Evolutionary conservation across 495 filamentous ascomycete genomes (phyloP), one percentile per base, ranked within the genome.

Genomic region (Penicillium egyptiacum): DNA sequence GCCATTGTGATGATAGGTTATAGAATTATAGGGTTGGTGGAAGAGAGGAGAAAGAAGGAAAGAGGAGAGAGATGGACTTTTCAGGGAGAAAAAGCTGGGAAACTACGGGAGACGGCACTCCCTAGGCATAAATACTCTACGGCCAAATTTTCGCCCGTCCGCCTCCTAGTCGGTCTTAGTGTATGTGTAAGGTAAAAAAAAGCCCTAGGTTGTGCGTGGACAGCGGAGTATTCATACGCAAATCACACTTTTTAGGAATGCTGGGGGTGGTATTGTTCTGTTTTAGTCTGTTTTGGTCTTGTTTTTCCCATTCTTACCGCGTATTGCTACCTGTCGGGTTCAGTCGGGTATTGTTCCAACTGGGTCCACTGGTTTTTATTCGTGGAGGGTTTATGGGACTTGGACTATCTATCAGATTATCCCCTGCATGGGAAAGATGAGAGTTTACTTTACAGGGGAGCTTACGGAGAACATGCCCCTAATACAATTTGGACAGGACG

Each of bases 1-100:
- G 86, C 83, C 86, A 89, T 89, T 86, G 80, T 86, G 79, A 81
- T 71, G 73, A 57, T 54, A 49, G 59, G 51, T 52, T 44, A 49
- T 48, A 49, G 44, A 43, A 53, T 48, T 54, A 62, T 55, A 57
- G 39, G 61, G 55, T 53, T 35, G 53, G 46, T 45, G 58, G 50
- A 61, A 65, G 61, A 65, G 63, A 66, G 56, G 61, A 61, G 62
- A 63, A 48, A 51, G 55, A 60, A 56, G 58, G 62, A 64, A 55
- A 58, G 52, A 56, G 58, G 60, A 50, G 54, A 58, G 62, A 60
- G 44, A 57, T 64, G 66, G 66, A 69, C 63, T 70, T 71, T 70
- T 70, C 63, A 61, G 66, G 70, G 66, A 69, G 66, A 72, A 76
- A 75, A 76, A 74, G 67, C 70, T 74, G 73, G 70, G 59, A 70